Base-by-base conservation (phyloP, 164 flowering plant species). In the Nelumbo lutea region DNA sequence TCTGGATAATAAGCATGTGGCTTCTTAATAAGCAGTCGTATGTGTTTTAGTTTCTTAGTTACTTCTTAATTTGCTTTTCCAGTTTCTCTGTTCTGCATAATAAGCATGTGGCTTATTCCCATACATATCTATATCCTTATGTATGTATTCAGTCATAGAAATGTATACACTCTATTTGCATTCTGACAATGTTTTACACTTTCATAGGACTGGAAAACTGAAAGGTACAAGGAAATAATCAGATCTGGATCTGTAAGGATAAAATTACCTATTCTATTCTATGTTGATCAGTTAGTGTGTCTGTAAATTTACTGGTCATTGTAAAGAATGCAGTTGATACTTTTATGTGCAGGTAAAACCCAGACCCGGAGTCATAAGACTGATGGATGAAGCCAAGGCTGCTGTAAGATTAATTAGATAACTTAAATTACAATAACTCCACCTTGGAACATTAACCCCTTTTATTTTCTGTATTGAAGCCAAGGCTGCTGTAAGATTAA, bases 201-300 rank as follows among this genome's bases (percentile, higher is more conserved):
- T 74, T 77, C 80, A 81, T 75, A 95, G 99, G 99, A 95, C 64
- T 95, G 97, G 99, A 95, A 95, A 71, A 92, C 97, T 39, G 97
- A 92, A 74, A 88, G 97, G 81, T 95, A 92, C 85, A 88, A 92
- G 75, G 91, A 88, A 71, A 95, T 92, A 67, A 87, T 95, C 79
- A 92, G 84, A 83, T 92, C 97, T 62, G 97, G 99, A 82, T 86
- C 85, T 65, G 97, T 95, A 86, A 95, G 97, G 51, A 74, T 41
- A 65, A 27, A 2, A 40, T 72, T 46, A 61, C 13, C 9, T 59
- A 46, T 55, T 73, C 7, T 42, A 11, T 4, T 65, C 14, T 51
- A 4, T 63, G 13, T 42, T 55, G 60, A 40, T 53, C 46, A 9
- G 27, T 46, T 72, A 6, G 48, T 10, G 43, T 64, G 41, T 15